Base-by-base conservation (phyloP, 306 rosid genomes). In the Vigna angularis region DNA sequence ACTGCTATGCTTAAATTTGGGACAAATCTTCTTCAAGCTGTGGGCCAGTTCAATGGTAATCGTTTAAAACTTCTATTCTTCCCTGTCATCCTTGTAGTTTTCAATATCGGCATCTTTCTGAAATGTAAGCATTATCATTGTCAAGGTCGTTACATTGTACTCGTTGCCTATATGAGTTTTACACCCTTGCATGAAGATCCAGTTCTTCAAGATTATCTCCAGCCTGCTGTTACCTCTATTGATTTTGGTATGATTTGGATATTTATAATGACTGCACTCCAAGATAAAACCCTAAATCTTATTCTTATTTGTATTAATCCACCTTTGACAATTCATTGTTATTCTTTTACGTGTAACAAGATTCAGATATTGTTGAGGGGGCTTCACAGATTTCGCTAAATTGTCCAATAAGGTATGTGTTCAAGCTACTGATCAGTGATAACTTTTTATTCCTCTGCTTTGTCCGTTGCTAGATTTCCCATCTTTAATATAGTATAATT, bases 361-460 rank as follows among this genome's bases (percentile, higher is more conserved):
- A 96, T 93, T 68, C 90, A 40, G 99, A 96, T 71, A 68, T 93
- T 73, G 87, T 93, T 12, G 99, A 93, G 86, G 99, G 98, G 50
- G 86, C 94, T 66, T 96, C 99, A 4, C 90, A 89, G 73, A 90
- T 96, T 85, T 91, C 94, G 57, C 98, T 96, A 58, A 91, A 86
- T 88, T 96, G 99, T 83, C 99, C 98, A 28, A 96, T 96, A 91
- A 96, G 98, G 99, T 94, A 87, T 84, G 86, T 73, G 58, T 77
- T 77, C 83, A 64, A 56, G 66, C 32, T 16, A 69, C 26, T 81
- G 24, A 51, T 76, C 18, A 69, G 16, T 79, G n/a, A 47, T 78
- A 5, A 44, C 53, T 36, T 17, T 55, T 62, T 81, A 61, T 61
- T 32, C 67, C 51, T 58, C 20, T 73, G 51, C 62, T 71, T 66